Evolutionary conservation across 164 flowering plant genomes (phyloP), one percentile per base, ranked within the genome.

Genomic region (Tinospora cordifolia): DNA sequence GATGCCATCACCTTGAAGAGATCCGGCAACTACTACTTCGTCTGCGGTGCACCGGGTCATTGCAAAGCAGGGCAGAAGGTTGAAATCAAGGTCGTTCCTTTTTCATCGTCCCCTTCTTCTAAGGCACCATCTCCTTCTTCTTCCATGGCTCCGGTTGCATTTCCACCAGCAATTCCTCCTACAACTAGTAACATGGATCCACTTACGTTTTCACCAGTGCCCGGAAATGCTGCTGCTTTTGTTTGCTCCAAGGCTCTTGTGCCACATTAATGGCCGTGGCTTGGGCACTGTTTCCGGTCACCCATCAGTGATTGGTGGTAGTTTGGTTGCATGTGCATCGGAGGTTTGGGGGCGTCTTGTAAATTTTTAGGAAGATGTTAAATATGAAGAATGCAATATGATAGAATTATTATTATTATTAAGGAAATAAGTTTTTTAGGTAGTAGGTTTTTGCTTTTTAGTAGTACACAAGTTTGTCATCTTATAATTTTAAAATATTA

Each of bases 41-140:
- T 65, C 7, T 54, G 74, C 22, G 39, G 68, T 13, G 9, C 24
- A 19, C 69, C 69, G 1, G 74, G 69, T 17, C 74, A 71, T 39
- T 71, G 74, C 47, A 30, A 63, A 2, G 10, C 14, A 0, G 74
- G 74, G 2, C 63, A 34, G 68, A 71, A 65, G 22, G 57, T 64
- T 40, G 67, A 59, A 7, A 26, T 66, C 65, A 66, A 13, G 15
- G 74, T 36, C 6, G 60, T 14, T 6, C 59, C 36, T 62, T 24
- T 38, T 7, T 13, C 27, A 38, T 15, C 8, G 19, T 12, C 38
- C 0, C 59, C 69, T 17, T 22, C 58, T 7, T 15, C 49, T n/a
- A n/a, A n/a, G n/a, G n/a, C n/a, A n/a, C n/a, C n/a, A n/a, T n/a
- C n/a, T 34, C n/a, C 39, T n/a, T 3, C 22, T 39, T 46, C 47